Evolutionary conservation across 2,329 filamentous ascomycete genomes (phyloP).

Genomic region (Colletotrichum higginsianum): DNA sequence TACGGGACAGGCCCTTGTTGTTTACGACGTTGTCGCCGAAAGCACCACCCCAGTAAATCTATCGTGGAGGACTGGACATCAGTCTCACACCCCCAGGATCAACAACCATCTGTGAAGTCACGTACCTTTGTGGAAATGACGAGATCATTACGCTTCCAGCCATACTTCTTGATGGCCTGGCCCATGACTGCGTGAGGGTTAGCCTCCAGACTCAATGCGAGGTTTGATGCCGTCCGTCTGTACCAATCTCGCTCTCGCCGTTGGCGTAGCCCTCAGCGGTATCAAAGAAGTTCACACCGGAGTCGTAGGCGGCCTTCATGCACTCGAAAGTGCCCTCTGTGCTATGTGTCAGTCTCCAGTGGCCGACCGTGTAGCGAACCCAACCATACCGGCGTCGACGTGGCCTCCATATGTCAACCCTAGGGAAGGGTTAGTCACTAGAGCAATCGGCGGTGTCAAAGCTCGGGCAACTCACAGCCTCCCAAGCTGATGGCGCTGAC

Average conservation of each 20-base stretch:
- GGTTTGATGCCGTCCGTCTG: background rate
- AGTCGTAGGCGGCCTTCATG: slow-evolving; percentile 74
- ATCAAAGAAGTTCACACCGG: slow-evolving; percentile 75
- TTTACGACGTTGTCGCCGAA: slow-evolving; percentile 75
- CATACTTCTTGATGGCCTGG: slow-evolving; percentile 71
- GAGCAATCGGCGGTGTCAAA: background rate
- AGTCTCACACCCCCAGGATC: background rate
- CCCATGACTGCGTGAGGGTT: slow-evolving; percentile 64
- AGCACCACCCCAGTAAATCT: slow-evolving; percentile 76
- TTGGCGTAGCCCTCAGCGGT: slow-evolving; percentile 71
- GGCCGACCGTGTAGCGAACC: background rate
- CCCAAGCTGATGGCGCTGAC: slow-evolving; percentile 82
- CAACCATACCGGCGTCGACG: slow-evolving; percentile 72
- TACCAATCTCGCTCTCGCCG: slow-evolving; percentile 70
- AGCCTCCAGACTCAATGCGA: background rate
- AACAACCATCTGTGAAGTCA: background rate
- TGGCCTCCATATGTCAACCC: slow-evolving; percentile 82
- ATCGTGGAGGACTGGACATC: background rate
- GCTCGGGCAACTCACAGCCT: slow-evolving; percentile 60
- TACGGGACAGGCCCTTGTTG: slow-evolving; percentile 77
- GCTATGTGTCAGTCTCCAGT: slow-evolving; percentile 5
- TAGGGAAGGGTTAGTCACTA: background rate
- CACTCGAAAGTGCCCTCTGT: slow-evolving; percentile 66
- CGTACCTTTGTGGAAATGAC: slow-evolving; percentile 73
- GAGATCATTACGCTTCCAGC: slow-evolving; percentile 73